These are phyloP conservation scores for Salmacisia buchloeana DNA, from an alignment of 1,284 basidiomycete genomes.

Conservation along the genomic window DNA sequence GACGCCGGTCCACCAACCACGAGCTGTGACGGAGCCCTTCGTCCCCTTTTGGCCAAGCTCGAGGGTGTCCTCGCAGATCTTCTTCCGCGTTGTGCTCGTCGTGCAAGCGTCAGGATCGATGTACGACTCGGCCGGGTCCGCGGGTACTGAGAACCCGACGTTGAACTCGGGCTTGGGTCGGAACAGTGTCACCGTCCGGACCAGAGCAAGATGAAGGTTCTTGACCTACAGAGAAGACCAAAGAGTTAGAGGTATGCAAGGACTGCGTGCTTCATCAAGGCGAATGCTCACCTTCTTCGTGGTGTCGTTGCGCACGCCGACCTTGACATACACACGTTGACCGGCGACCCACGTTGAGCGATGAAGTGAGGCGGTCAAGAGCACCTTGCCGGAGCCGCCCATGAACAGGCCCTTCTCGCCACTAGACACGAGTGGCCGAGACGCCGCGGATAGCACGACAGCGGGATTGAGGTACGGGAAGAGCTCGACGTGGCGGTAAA, in stretches of 20 bases:
- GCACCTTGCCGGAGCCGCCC: slow-evolving; percentile 65
- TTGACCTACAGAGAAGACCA: slow-evolving; percentile 51
- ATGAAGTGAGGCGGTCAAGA: slow-evolving; percentile 67
- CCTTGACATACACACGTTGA: slow-evolving; percentile 69
- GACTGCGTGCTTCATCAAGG: background rate
- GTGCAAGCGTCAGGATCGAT: slow-evolving; percentile 38
- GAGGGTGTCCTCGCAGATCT: slow-evolving; percentile 38
- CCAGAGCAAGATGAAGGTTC: slow-evolving; percentile 63
- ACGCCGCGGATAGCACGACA: slow-evolving; percentile 61
- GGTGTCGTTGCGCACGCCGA: slow-evolving; percentile 69
- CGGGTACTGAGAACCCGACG: slow-evolving; percentile 23
- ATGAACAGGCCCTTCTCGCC: slow-evolving; percentile 61
- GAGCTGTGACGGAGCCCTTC: slow-evolving; percentile 34
- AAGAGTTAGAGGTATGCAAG: background rate
- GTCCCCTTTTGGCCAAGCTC: slow-evolving; percentile 43
- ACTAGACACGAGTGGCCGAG: slow-evolving; percentile 62
- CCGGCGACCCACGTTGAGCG: slow-evolving; percentile 79
- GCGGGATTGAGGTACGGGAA: slow-evolving; percentile 73
- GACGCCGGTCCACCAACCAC: slow-evolving; percentile 48
- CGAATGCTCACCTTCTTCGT: slow-evolving; percentile 58
- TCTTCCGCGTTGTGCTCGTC: slow-evolving; percentile 39
- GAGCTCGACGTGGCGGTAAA: slow-evolving; percentile 77
- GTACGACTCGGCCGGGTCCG: slow-evolving; percentile 19
- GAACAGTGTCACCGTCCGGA: slow-evolving; percentile 69
- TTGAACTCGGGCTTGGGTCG: slow-evolving; percentile 57